These are phyloP conservation scores for Biscogniauxia marginata DNA, from an alignment of 2,329 filamentous ascomycete genomes.

Conservation along the genomic window DNA sequence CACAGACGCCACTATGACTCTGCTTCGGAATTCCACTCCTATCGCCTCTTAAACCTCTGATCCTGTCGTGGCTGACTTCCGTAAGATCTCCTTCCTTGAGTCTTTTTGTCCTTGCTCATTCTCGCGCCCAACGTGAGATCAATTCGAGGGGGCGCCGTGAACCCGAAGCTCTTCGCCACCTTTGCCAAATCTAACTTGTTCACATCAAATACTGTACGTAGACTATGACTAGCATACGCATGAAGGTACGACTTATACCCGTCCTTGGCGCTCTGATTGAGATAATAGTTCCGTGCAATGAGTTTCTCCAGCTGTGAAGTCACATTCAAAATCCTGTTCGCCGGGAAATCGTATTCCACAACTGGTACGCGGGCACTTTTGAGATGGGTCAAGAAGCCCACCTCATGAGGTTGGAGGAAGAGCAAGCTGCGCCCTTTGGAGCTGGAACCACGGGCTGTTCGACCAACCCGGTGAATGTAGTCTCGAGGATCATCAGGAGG, in stretches of 20 bases:
- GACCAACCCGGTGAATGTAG: constrained; percentile 76
- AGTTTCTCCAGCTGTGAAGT: constrained; percentile 91
- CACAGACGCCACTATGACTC: background rate
- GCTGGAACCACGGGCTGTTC: constrained; percentile 82
- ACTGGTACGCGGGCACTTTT: constrained; percentile 91
- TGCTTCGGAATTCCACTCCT: background rate
- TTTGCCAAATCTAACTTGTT: constrained; percentile 79
- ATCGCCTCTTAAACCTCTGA: constrained; percentile 48
- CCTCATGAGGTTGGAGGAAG: constrained; percentile 89
- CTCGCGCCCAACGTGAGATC: constrained; percentile 77
- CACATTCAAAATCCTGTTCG: constrained; percentile 87
- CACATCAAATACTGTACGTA: constrained; percentile 82
- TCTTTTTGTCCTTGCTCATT: constrained; percentile 72
- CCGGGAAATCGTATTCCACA: constrained; percentile 92
- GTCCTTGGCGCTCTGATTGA: constrained; percentile 81
- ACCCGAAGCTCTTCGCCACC: constrained; percentile 82
- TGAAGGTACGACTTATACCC: constrained; percentile 89
- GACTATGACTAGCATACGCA: constrained; percentile 84
- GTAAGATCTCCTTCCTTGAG: constrained; percentile 63
- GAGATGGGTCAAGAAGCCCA: constrained; percentile 88
- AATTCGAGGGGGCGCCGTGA: constrained; percentile 72
- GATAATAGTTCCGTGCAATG: constrained; percentile 92
- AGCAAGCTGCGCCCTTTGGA: constrained; percentile 85
- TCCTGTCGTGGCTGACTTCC: constrained; percentile 74
- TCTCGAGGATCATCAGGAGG: constrained; percentile 80